Percentiles rank a stretch among this genome's conserved stretches.
These are phyloP conservation scores for Fusarium heterosporum DNA, from an alignment of 2,329 filamentous ascomycete genomes.

Conservation along the genomic window DNA sequence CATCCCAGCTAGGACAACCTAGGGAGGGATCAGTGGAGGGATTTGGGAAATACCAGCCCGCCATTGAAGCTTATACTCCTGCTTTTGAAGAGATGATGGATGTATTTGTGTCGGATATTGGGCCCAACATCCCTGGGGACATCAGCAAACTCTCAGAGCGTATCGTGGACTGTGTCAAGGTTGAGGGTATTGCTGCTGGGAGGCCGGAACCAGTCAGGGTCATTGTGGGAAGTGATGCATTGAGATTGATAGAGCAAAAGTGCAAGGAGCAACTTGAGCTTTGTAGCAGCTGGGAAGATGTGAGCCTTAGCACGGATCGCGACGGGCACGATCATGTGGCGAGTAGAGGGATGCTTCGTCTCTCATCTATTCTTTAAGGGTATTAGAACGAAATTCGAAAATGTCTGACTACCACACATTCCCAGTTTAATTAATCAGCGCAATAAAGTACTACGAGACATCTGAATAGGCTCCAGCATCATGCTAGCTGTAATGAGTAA, in stretches of 20 bases:
- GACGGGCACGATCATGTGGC: slow-evolving; percentile 9
- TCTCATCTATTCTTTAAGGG: slow-evolving; percentile 5
- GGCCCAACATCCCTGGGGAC: background rate
- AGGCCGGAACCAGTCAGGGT: slow-evolving; percentile 2
- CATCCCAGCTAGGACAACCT: slow-evolving; percentile 6
- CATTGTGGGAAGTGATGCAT: slow-evolving; percentile 8
- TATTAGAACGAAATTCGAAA: background rate
- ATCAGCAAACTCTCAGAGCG: slow-evolving; percentile 4
- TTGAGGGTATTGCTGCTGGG: background rate
- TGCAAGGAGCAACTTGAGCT: slow-evolving; percentile 11
- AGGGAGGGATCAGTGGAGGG: slow-evolving; percentile 1
- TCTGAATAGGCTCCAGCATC: slow-evolving; percentile 5
- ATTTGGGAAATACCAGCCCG: background rate
- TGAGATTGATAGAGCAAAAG: slow-evolving; percentile 9
- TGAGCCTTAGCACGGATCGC: slow-evolving; percentile 1
- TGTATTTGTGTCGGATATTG: slow-evolving; percentile 4
- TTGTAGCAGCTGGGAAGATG: slow-evolving; percentile 1
- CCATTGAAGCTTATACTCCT: background rate
- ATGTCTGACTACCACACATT: background rate
- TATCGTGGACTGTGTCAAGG: slow-evolving; percentile 5
- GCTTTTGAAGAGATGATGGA: slow-evolving; percentile 4
- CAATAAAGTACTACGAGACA: background rate
- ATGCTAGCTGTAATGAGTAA: slow-evolving; percentile 19
- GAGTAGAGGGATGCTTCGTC: slow-evolving; percentile 13
- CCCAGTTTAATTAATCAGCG: background rate